Evolutionary conservation across 768 basidiomycete species (phyloP).

Genomic region (Kwoniella sp.): DNA sequence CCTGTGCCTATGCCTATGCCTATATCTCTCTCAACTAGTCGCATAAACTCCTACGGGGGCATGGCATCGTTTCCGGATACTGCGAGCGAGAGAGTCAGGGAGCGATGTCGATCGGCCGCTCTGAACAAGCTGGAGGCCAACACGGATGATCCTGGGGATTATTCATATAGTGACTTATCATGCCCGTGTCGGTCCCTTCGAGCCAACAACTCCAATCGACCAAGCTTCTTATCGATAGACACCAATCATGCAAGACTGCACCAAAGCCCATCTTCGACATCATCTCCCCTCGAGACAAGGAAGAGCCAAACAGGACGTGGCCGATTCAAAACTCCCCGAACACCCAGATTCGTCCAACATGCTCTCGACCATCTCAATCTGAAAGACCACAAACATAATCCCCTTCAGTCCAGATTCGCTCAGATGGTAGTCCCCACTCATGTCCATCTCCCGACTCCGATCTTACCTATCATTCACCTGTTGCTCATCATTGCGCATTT

Average conservation of each 20-base stretch:
- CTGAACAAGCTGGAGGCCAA: neutral
- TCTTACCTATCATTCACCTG: slow-evolving; percentile 21
- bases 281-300: neutral
- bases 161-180: neutral
- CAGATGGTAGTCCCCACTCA: slow-evolving; percentile 6
- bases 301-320: neutral
- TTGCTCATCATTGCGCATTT: slow-evolving; percentile 15
- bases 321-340: slow-evolving; percentile 4
- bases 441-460: slow-evolving; percentile 12
- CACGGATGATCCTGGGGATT: neutral
- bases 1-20: neutral
- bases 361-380: slow-evolving; percentile 6
- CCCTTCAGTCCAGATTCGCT: neutral
- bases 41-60: neutral
- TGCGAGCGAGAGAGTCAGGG: neutral
- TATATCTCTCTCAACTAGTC: too few species aligned
- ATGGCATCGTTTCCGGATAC: neutral
- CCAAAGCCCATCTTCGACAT: neutral
- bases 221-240: neutral
- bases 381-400: slow-evolving; percentile 9
- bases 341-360: slow-evolving; percentile 11
- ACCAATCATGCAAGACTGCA: neutral
- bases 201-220: neutral
- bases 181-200: neutral
- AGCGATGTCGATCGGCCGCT: neutral